Evolutionary conservation across 495 filamentous ascomycete genomes (phyloP), one percentile per base, ranked within the genome.

Genomic region (Saxophila tyrrhenica): DNA sequence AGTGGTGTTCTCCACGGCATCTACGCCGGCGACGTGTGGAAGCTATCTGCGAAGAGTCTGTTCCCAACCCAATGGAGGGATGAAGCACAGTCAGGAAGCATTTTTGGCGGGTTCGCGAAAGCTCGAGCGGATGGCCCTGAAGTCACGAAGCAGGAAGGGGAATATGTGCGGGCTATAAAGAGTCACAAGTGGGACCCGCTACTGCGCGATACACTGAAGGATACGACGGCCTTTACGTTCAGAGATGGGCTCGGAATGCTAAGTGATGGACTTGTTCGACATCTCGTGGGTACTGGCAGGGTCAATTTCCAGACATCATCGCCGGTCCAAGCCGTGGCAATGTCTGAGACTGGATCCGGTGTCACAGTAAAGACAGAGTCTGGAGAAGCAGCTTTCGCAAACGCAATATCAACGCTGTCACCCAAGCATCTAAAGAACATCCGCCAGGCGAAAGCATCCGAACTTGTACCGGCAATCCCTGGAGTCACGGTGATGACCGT

Each of bases 1-100:
- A 94, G 87, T 2, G 85, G 82, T 24, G 67, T 88, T n/a, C 65
- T 85, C 22, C 92, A 96, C 70, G 94, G 94, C 11, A 87, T 97
- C 17, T 94, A 90, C 62, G 94, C 89, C n/a, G 94, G 94, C 43
- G 85, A 96, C 70, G 80, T 94, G 39, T 78, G 84, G 62, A 75
- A 83, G 64, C 72, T 95, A 50, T 95, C 88, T 64, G 78, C 75
- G 39, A 78, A 77, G 57, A 79, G 79, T 2, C 58, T 89, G 3
- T 60, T 87, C 35, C 76, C 82, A 1, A 20, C 39, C 5, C 21
- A 72, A 1, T 83, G 81, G 72, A 53, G 72, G 15, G 50, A 71
- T 7, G 86, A 89, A 58, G 58, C 50, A 13, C 21, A 52, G 13
- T 44, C 63, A 19, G 69, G 69, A n/a, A 68, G 72, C 35, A 50